phyloP scores from a whole-genome alignment of 805 yeast species.

The Peterozyma xylosa region DNA sequence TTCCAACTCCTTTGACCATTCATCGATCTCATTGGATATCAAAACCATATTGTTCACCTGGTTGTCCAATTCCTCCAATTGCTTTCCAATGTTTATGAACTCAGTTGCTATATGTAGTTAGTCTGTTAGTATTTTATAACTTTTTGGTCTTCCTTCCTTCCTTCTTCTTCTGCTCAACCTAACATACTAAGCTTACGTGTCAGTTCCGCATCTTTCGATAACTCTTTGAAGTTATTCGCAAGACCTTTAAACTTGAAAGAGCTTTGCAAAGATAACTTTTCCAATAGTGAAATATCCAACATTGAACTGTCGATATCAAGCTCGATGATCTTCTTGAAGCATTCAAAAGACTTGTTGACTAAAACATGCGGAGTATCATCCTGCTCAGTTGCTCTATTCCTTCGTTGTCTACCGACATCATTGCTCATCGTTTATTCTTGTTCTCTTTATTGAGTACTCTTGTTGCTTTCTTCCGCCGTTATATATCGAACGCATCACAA shows the following conservation, averaged over 20 bases:
- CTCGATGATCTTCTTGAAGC: constrained; percentile 23
- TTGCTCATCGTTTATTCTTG: too few relatives aligned
- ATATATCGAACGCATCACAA: too few relatives aligned
- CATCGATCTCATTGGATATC: constrained; percentile 50
- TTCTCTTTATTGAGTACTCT: too few relatives aligned
- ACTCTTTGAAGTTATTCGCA: constrained; percentile 29
- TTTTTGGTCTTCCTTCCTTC: constrained; percentile 20
- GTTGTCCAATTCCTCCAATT: constrained; percentile 23
- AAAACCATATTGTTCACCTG: constrained; percentile 32
- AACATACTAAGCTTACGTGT: constrained; percentile 3
- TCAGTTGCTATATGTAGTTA: constrained; percentile 4
- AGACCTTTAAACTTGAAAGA: constrained; percentile 41
- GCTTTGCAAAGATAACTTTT: constrained; percentile 51
- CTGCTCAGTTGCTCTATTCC: too few relatives aligned
- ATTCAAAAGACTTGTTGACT: constrained; percentile 19
- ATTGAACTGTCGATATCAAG: constrained; percentile 27
- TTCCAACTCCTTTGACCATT: constrained; percentile 51
- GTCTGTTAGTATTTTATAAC: constrained; percentile 15
- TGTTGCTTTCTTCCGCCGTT: too few relatives aligned
- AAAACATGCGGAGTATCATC: constrained; percentile 11
- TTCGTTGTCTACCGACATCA: too few relatives aligned
- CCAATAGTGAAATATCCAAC: constrained; percentile 37
- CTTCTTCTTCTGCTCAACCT: constrained; percentile 10
- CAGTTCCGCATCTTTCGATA: constrained; percentile 6
- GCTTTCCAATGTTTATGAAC: constrained; percentile 21